These are phyloP conservation scores for Dictyostelium purpureum DNA, from an alignment of 78 protist genomes.

Conservation along the genomic window DNA sequence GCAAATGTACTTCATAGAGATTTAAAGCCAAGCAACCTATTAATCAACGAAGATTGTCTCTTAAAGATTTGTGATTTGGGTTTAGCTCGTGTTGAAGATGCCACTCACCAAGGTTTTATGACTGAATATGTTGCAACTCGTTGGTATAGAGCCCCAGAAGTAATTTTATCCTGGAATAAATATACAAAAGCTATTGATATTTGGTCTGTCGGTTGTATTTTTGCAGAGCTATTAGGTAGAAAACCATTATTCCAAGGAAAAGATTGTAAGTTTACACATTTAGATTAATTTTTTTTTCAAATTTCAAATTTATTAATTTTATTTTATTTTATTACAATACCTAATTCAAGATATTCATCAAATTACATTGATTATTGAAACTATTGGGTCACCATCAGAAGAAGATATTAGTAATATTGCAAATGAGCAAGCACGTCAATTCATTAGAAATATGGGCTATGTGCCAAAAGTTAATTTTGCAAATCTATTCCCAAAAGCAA, in stretches of 20 bases:
- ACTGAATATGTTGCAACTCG: conserved; percentile 96
- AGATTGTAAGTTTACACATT: conserved; percentile 31
- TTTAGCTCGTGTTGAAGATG: conserved; percentile 79
- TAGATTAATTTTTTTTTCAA: background rate
- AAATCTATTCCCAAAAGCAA: conserved; percentile 69
- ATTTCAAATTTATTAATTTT: background rate
- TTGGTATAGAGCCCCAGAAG: conserved; percentile 98
- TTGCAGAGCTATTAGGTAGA: conserved; percentile 87
- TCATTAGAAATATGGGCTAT: conserved; percentile 10
- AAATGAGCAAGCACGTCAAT: conserved; percentile 41
- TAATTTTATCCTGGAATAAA: conserved; percentile 84
- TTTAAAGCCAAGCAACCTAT: conserved; percentile 97
- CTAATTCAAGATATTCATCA: conserved; percentile 80
- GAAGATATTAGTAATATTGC: conserved; percentile 84
- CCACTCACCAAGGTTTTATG: conserved; percentile 70
- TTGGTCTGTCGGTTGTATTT: conserved; percentile 93
- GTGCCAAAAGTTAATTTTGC: conserved; percentile 52
- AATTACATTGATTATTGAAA: conserved; percentile 83
- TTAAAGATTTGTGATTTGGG: conserved; percentile 91
- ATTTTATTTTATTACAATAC: background rate
- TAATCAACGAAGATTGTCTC: conserved; percentile 97
- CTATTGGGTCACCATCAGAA: conserved; percentile 90
- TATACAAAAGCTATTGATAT: conserved; percentile 90
- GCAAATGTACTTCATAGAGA: conserved; percentile 97
- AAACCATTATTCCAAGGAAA: conserved; percentile 83